phyloP scores from a whole-genome alignment of 495 filamentous ascomycete genomes.

The Penicillium alfredii region DNA sequence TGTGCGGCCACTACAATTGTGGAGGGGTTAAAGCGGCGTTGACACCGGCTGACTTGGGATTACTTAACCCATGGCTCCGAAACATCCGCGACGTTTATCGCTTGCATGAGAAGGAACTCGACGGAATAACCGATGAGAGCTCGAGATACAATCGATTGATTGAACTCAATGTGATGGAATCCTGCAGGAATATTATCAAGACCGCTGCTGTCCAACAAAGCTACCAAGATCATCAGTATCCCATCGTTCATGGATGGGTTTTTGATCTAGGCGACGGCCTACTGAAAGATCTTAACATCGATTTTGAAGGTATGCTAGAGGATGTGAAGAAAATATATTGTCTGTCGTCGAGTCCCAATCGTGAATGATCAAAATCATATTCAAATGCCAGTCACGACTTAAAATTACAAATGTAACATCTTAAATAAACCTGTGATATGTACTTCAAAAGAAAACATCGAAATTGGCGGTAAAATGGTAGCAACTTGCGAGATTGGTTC shows the following conservation, averaged over 20 bases:
- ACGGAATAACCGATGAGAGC: conserved; percentile 44
- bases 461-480: no score
- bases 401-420: no score
- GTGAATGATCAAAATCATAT: no score
- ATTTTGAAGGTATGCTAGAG: conserved; percentile 25
- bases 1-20: conserved; percentile 77
- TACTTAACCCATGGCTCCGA: conserved; percentile 73
- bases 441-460: no score
- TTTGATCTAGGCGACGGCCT: conserved; percentile 57
- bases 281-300: conserved; percentile 48
- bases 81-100: conserved; percentile 61
- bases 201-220: conserved; percentile 57
- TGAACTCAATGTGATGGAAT: conserved; percentile 61
- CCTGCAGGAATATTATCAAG: conserved; percentile 54
- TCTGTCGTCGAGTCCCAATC: conserved; percentile 4
- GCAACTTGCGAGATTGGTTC: no score
- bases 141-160: conserved; percentile 49
- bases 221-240: conserved; percentile 52
- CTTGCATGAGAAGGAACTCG: conserved; percentile 32
- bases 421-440: no score
- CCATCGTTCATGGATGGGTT: conserved; percentile 63
- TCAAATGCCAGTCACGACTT: no score
- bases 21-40: conserved; percentile 69
- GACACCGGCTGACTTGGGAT: conserved; percentile 55
- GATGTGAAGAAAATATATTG: conserved; percentile 33